These are phyloP conservation scores for Papiliotrema flavescens DNA, from an alignment of 1,284 basidiomycete species.

Conservation along the genomic window DNA sequence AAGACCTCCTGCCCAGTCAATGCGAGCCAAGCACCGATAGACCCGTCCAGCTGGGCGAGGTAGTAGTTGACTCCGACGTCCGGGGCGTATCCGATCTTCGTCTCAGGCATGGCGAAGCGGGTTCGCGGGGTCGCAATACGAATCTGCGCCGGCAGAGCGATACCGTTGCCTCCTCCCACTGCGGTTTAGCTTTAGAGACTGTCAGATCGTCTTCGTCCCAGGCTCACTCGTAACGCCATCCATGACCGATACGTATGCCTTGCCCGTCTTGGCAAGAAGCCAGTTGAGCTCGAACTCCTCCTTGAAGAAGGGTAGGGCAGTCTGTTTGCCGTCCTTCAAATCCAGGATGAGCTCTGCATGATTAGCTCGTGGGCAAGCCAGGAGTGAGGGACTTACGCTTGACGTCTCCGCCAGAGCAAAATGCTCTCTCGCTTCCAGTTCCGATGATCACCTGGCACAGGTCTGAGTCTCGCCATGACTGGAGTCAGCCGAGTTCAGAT, in stretches of 20 bases:
- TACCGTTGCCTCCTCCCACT: conserved; percentile 97
- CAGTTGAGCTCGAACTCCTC: conserved; percentile 92
- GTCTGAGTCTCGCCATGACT: conserved; percentile 77
- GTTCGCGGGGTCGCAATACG: conserved; percentile 93
- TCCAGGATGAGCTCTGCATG: conserved; percentile 30
- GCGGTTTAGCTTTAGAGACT: conserved; percentile 3
- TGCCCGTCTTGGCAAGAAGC: conserved; percentile 69
- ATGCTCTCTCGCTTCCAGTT: conserved; percentile 71
- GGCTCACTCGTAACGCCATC: conserved; percentile 85
- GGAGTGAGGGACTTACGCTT: conserved; percentile 25
- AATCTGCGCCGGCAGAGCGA: conserved; percentile 83
- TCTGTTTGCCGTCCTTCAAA: conserved; percentile 42
- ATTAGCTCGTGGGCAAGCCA: background rate
- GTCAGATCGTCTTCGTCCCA: background rate
- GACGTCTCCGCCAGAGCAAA: conserved; percentile 95
- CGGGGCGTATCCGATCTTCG: conserved; percentile 66
- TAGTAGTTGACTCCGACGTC: conserved; percentile 85
- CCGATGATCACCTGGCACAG: conserved; percentile 74
- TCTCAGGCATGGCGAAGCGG: conserved; percentile 94
- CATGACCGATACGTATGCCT: conserved; percentile 85
- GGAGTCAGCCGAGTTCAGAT: conserved; percentile 3
- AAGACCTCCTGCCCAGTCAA: conserved; percentile 71
- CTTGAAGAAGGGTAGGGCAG: conserved; percentile 81
- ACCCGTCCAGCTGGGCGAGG: conserved; percentile 83
- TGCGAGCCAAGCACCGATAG: conserved; percentile 89